These are phyloP conservation scores for Wallacemonas sp. DNA, from an alignment of 208 protist species.

Conservation along the genomic window DNA sequence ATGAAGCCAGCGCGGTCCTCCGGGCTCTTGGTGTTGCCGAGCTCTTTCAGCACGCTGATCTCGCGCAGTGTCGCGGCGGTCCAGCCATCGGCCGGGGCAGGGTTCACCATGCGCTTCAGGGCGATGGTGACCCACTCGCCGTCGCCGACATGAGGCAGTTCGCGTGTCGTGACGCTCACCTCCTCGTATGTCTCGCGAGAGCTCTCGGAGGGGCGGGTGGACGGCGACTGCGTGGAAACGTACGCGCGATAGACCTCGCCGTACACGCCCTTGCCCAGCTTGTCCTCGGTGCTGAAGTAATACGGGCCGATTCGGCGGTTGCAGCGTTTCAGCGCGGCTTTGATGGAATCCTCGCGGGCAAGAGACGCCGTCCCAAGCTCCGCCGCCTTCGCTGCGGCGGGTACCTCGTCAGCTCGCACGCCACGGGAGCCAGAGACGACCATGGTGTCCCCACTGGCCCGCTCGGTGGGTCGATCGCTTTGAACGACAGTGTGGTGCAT, in stretches of 20 bases:
- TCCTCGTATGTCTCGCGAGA: background rate
- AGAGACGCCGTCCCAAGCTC: too few relatives aligned
- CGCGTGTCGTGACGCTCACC: background rate
- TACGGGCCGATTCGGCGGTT: conserved; percentile 25
- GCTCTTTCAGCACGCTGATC: conserved; percentile 92
- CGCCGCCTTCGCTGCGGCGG: too few relatives aligned
- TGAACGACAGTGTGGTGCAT: conserved; percentile 4
- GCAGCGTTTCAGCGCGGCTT: background rate
- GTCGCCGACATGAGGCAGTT: background rate
- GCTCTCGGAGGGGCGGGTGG: background rate
- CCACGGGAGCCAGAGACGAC: too few relatives aligned
- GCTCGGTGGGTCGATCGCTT: conserved; percentile 1
- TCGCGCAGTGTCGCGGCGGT: conserved; percentile 87
- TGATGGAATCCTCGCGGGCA: too few relatives aligned
- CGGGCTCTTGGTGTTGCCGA: conserved; percentile 43
- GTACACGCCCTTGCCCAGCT: conserved; percentile 97
- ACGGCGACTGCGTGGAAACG: background rate
- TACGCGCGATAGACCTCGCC: conserved; percentile 95
- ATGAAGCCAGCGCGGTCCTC: conserved; percentile 20
- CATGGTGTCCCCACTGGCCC: background rate
- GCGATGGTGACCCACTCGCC: conserved; percentile 33
- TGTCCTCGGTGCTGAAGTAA: conserved; percentile 80
- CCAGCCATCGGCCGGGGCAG: conserved; percentile 80
- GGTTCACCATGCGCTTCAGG: conserved; percentile 78
- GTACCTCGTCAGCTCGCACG: too few relatives aligned